Base-by-base conservation (phyloP, 2,329 filamentous ascomycete genomes). In the Exophiala xenobiotica region DNA sequence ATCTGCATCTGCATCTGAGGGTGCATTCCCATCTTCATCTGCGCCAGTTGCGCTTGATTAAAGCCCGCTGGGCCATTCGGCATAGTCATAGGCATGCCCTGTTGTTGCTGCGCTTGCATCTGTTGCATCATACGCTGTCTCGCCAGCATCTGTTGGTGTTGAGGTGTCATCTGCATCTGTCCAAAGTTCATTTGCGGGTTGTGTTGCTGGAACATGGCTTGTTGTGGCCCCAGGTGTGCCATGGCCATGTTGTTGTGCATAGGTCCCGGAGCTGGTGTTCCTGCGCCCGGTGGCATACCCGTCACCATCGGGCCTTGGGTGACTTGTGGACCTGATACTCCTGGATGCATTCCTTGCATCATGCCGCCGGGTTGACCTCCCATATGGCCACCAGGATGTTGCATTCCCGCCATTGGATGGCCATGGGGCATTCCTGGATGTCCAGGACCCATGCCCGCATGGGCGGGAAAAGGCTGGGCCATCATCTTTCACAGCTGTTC, bases 231-330 rank as follows among this genome's bases (percentile, higher is more conserved):
- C 58, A 85, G 68, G 65, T 85, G 82, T 41, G 77, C 79, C 56
- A 85, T 69, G 22, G 81, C 80, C 70, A 84, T 82, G 42, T 77
- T 74, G 65, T 77, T 82, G 20, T 77, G 78, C 50, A 74, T 72
- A 22, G 70, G 70, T 20, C 71, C 73, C 53, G 73, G 72, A 26
- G 74, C 74, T 56, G 74, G 74, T 24, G 74, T 78, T 53, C 76
- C 75, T 52, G 74, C 74, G 47, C 79, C 79, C 42, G 78, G 79
- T 58, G 81, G 80, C 80, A 85, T 83, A 44, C 77, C 80, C 27
- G 64, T 73, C 75, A 85, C 82, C 79, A 84, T 83, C 19, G 79
- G 80, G n/a, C 78, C 75, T 64, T 84, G 82, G 57, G 73, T 80
- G 49, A 81, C 80, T 57, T 82, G 79, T 43, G 81, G 79, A 19